Conservation (phyloP, 345 rosid genomes). For the Eucalyptus caleyi region DNA sequence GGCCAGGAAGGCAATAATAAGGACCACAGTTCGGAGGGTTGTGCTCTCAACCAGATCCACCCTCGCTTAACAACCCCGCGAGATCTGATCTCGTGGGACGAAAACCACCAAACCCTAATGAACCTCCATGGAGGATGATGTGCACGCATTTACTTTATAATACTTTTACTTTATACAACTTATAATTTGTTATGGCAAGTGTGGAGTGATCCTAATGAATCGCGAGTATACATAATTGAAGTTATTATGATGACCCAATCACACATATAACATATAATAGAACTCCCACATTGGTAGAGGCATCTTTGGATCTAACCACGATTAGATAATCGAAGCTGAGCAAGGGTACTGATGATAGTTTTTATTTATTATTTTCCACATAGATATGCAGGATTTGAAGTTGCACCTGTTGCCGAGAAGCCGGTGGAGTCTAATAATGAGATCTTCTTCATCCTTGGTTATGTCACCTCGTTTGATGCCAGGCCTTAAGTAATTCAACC, state of each 20-base stretch:
- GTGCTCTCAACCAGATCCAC: neutral
- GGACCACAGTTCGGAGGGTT: neutral
- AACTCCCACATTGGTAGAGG: neutral
- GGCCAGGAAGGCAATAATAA: neutral
- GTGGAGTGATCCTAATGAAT: neutral
- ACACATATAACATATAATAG: neutral
- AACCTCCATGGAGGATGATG: neutral
- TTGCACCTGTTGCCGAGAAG: constrained; percentile 25
- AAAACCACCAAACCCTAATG: neutral
- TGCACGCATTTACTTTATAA: neutral
- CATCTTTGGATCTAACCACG: neutral
- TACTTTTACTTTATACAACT: neutral
- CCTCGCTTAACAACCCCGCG: neutral
- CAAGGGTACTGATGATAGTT: neutral
- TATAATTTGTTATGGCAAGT: neutral
- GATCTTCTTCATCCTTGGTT: constrained; percentile 19
- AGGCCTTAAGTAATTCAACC: constrained; percentile 25
- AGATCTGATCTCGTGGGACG: neutral
- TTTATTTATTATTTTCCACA: neutral
- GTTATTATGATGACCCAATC: neutral
- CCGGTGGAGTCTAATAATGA: neutral
- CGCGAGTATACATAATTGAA: neutral
- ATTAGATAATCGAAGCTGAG: neutral
- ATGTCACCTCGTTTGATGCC: constrained; percentile 25
- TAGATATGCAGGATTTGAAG: neutral